These are phyloP conservation scores for Casuarina cunninghamiana DNA, from an alignment of 306 rosid species.

Conservation along the genomic window DNA sequence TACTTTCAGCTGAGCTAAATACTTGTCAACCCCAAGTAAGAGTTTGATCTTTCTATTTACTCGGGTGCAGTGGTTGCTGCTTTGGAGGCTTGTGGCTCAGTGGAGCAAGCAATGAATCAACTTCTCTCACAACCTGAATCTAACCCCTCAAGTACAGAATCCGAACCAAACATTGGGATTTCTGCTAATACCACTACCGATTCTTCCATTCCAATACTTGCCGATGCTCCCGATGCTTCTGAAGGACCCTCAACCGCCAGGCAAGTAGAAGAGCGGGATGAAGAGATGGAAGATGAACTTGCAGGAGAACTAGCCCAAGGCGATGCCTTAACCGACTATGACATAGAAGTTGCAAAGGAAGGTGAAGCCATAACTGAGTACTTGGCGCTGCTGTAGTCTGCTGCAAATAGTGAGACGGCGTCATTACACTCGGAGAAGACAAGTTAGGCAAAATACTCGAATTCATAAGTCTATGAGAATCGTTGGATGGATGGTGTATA, in stretches of 20 bases:
- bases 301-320: slow-evolving; percentile 40
- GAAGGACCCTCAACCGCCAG: slow-evolving; percentile 34
- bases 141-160: slow-evolving; percentile 8
- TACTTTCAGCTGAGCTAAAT: too few species aligned
- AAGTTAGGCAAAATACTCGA: slow-evolving; percentile 9
- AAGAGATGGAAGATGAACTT: slow-evolving; percentile 55
- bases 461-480: slow-evolving; percentile 19
- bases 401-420: slow-evolving; percentile 23
- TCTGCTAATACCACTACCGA: slow-evolving; percentile 28
- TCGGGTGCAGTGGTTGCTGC: slow-evolving; percentile 65
- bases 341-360: slow-evolving; percentile 52
- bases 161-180: slow-evolving; percentile 24
- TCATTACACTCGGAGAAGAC: slow-evolving; percentile 21
- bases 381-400: slow-evolving; percentile 55
- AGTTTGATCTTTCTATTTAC: not conserved
- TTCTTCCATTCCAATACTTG: slow-evolving; percentile 25
- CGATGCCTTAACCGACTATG: slow-evolving; percentile 51
- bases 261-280: slow-evolving; percentile 39
- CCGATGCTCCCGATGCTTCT: not conserved
- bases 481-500: slow-evolving; percentile 7
- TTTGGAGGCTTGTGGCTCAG: slow-evolving; percentile 43
- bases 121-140: slow-evolving; percentile 43
- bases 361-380: slow-evolving; percentile 83
- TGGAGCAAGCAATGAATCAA: slow-evolving; percentile 48
- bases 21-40: too few species aligned